Evolutionary conservation across 2,329 filamentous ascomycete genomes (phyloP).

Genomic region (Triangularia verruculosa): DNA sequence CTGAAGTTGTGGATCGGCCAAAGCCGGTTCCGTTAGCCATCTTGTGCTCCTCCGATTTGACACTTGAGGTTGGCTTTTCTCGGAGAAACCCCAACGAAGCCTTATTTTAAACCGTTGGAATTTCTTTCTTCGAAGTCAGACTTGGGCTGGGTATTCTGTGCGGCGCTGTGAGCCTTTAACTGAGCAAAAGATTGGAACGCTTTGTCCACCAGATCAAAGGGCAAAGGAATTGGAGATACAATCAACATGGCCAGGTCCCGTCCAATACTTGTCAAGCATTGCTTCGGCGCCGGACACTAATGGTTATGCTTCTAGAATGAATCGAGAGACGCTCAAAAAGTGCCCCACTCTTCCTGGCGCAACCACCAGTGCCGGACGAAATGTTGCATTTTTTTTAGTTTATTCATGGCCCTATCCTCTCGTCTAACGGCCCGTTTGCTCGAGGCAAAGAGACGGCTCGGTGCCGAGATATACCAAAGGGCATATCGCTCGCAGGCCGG

Average conservation of each 20-base stretch:
- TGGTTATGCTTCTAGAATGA: background rate
- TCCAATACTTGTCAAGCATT: background rate
- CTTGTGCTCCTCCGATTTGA: background rate
- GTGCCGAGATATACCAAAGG: background rate
- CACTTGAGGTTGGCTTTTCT: background rate
- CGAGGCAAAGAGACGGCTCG: background rate
- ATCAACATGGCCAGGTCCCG: background rate
- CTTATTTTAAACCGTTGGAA: background rate
- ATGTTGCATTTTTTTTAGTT: too few relatives aligned
- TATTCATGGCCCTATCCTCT: background rate
- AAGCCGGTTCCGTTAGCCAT: background rate
- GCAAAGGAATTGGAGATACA: background rate
- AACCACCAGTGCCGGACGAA: too few relatives aligned
- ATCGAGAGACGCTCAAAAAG: background rate
- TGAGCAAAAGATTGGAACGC: background rate
- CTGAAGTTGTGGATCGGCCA: background rate
- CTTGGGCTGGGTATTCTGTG: background rate
- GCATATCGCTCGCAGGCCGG: background rate
- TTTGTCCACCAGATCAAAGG: too few relatives aligned
- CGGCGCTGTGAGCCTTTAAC: background rate
- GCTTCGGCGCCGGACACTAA: background rate
- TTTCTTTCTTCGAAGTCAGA: background rate
- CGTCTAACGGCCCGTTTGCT: background rate
- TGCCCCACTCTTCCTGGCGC: background rate
- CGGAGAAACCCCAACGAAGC: background rate